Evolutionary conservation across 1,139 yeast genomes (phyloP).

Genomic region (Dujonia santamariae): DNA sequence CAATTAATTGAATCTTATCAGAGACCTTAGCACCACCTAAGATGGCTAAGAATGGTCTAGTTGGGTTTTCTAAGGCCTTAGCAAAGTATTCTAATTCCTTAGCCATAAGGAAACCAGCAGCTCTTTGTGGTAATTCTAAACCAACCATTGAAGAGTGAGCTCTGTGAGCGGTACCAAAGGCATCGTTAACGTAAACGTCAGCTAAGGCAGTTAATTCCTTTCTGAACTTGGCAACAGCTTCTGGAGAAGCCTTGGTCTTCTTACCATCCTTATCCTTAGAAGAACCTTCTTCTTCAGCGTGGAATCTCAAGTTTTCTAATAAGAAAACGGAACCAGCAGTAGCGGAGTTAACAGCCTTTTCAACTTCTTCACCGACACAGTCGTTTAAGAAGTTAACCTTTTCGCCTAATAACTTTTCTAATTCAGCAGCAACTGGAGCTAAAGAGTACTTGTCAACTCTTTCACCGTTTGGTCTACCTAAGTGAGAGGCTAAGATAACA

Average conservation of each 20-base stretch:
- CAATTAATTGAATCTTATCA: conserved; percentile 96
- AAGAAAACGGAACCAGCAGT: conserved; percentile 71
- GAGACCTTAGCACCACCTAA: conserved; percentile 98
- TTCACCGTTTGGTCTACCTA: conserved; percentile 98
- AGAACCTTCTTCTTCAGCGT: conserved; percentile 93
- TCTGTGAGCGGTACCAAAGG: conserved; percentile 98
- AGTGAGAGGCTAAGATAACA: conserved; percentile 87
- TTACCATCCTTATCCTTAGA: conserved; percentile 79
- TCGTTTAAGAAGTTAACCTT: conserved; percentile 79
- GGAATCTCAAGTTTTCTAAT: conserved; percentile 95
- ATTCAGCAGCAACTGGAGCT: conserved; percentile 87
- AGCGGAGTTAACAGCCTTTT: conserved; percentile 68
- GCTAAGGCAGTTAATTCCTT: conserved; percentile 81
- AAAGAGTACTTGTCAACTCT: conserved; percentile 77
- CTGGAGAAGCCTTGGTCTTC: conserved; percentile 86
- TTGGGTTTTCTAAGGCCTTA: conserved; percentile 95
- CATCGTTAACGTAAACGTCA: conserved; percentile 95
- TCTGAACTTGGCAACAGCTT: conserved; percentile 82
- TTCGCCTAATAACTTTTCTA: conserved; percentile 63
- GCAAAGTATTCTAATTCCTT: conserved; percentile 96
- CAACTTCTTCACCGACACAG: conserved; percentile 87
- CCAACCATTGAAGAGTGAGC: conserved; percentile 99
- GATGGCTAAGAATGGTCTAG: conserved; percentile 94
- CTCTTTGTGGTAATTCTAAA: conserved; percentile 86
- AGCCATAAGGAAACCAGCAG: conserved; percentile 95